These are phyloP conservation scores for Dothidotthia symphoricarpi DNA, from an alignment of 2,329 filamentous ascomycete species.

Conservation along the genomic window DNA sequence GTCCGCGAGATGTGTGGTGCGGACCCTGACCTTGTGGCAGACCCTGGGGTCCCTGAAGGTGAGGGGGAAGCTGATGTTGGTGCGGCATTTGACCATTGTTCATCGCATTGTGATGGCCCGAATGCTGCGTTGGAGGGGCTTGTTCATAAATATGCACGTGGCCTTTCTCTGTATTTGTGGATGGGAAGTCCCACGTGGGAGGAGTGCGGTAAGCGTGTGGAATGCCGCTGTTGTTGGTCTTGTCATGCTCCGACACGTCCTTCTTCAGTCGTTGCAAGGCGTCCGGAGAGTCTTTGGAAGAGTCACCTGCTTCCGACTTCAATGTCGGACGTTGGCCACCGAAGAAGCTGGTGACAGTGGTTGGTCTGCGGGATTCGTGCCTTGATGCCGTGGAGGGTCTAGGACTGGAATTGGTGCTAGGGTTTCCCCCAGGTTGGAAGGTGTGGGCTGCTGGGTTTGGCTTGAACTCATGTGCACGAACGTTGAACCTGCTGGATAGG, in stretches of 20 bases:
- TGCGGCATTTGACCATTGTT: slow-evolving; percentile 70
- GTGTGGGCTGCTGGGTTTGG: slow-evolving; percentile 77
- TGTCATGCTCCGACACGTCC: slow-evolving; percentile 51
- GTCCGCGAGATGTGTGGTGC: slow-evolving; percentile 74
- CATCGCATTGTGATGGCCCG: slow-evolving; percentile 61
- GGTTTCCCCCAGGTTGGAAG: slow-evolving; percentile 69
- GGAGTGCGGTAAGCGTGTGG: slow-evolving; percentile 79
- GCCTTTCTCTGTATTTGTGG: slow-evolving; percentile 71
- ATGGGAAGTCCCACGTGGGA: slow-evolving; percentile 76
- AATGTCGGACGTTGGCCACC: slow-evolving; percentile 67
- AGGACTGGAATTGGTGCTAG: slow-evolving; percentile 71
- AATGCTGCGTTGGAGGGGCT: slow-evolving; percentile 55
- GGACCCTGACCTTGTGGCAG: slow-evolving; percentile 68
- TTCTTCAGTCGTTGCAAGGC: slow-evolving; percentile 70
- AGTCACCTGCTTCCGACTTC: slow-evolving; percentile 50
- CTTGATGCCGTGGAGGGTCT: slow-evolving; percentile 49
- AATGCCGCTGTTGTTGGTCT: slow-evolving; percentile 71
- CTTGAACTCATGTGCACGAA: slow-evolving; percentile 71
- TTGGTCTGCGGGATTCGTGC: slow-evolving; percentile 32
- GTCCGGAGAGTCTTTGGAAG: slow-evolving; percentile 55
- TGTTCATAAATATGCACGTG: slow-evolving; percentile 80
- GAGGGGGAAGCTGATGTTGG: slow-evolving; percentile 79
- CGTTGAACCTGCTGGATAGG: slow-evolving; percentile 60
- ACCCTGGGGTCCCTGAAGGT: slow-evolving; percentile 70
- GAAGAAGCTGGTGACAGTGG: slow-evolving; percentile 53